phyloP scores from a whole-genome alignment of 495 filamentous ascomycete genomes.

The Tuber borchii region DNA sequence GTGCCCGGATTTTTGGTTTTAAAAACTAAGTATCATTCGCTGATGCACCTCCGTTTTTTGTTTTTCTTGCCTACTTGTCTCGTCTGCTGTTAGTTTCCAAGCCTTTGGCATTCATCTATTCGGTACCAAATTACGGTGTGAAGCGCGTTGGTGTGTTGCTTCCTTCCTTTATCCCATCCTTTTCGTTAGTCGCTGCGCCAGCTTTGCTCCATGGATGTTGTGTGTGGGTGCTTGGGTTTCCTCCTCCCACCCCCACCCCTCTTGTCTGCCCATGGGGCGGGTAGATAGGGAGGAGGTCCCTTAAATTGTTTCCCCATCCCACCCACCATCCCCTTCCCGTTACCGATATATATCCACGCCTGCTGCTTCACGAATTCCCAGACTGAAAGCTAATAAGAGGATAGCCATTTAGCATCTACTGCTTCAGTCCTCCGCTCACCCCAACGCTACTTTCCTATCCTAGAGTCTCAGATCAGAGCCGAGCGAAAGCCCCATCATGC shows the following conservation, averaged over 20 bases:
- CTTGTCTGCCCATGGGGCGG: constrained; percentile 17
- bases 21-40: constrained; percentile 8
- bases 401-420: background rate
- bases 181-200: background rate
- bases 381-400: constrained; percentile 8
- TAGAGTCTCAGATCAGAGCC: constrained; percentile 28
- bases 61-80: background rate
- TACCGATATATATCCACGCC: constrained; percentile 18
- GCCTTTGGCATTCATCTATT: background rate
- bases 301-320: constrained; percentile 6
- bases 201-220: background rate
- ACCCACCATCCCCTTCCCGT: constrained; percentile 2
- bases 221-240: background rate
- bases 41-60: background rate
- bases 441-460: constrained; percentile 33
- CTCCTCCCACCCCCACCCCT: constrained; percentile 8
- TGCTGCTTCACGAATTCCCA: constrained; percentile 19
- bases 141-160: constrained; percentile 1
- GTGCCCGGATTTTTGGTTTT: constrained; percentile 26
- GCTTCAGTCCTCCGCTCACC: constrained; percentile 3
- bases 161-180: background rate
- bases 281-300: constrained; percentile 16
- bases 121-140: background rate
- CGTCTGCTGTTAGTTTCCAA: background rate
- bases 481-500: background rate